Base-by-base conservation (phyloP, 306 rosid genomes). In the Vachellia pachyceras region DNA sequence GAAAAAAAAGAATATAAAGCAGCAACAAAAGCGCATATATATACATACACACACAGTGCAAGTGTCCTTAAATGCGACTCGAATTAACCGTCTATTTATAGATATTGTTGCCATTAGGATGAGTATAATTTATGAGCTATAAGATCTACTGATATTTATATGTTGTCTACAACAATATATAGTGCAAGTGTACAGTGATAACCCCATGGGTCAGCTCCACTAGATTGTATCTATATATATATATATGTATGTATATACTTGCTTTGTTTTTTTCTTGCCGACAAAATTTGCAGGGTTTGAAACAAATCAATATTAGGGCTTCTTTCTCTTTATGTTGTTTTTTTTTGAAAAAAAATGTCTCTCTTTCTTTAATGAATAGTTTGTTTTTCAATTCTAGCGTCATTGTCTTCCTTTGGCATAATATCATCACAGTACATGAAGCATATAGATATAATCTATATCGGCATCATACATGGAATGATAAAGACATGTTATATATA, bases 241-340 rank as follows among this genome's bases (percentile, higher is more conserved):
- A 2, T 29, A 29, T 29, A 5, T n/a, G n/a, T 40, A 40, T 49
- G 55, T 49, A 63, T 73, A 41, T 60, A 82, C 84, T 64, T 58
- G 5, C 23, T 52, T 73, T 81, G 79, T 88, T 84, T 36, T 88
- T 86, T 84, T 87, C 76, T 78, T 72, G 72, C 72, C 76, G 88
- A 82, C 87, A 87, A 82, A 75, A 0, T 60, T 61, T 78, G 25
- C 71, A 68, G 17, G 67, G 25, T 60, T 60, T 13, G 39, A 73
- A 7, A 60, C 46, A 42, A 55, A 46, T 46, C 13, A 72, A 60
- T 23, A 39, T 64, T 22, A 65, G 35, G 46, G 46, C 3, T 42
- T 42, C 46, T 35, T 10, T 36, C 68, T 15, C 0, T 41, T 23
- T 29, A 29, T 29, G 33, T 29, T 29, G 33, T 29, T 29, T 29